phyloP scores from a whole-genome alignment of 768 basidiomycete genomes.

The Porpolomopsis calyptriformis region DNA sequence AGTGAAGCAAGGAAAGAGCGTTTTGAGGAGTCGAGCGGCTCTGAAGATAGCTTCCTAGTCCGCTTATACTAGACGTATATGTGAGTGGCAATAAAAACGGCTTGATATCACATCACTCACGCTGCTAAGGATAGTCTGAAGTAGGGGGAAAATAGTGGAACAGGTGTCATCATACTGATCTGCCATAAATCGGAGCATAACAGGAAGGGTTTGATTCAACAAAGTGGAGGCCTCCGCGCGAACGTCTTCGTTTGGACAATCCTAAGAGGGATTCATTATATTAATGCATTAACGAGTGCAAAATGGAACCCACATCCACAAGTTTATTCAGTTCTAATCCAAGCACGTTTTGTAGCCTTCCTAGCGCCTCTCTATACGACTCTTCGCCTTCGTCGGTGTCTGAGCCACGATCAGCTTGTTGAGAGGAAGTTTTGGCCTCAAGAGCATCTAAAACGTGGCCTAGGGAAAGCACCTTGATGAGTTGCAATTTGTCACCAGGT shows the following conservation, averaged over 20 bases:
- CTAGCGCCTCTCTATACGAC: slow-evolving; percentile 81
- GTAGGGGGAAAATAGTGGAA: slow-evolving; percentile 71
- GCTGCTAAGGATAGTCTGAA: slow-evolving; percentile 60
- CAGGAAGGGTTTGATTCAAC: slow-evolving; percentile 60
- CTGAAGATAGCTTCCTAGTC: slow-evolving; percentile 46
- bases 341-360: slow-evolving; percentile 68
- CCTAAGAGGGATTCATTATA: slow-evolving; percentile 29
- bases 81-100: slow-evolving; percentile 1
- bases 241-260: slow-evolving; percentile 46
- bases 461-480: slow-evolving; percentile 82
- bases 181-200: slow-evolving; percentile 80
- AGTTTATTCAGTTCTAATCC: slow-evolving; percentile 80
- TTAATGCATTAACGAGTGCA: slow-evolving; percentile 7
- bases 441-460: slow-evolving; percentile 73
- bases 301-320: slow-evolving; percentile 50
- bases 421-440: slow-evolving; percentile 60
- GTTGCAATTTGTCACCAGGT: slow-evolving; percentile 76
- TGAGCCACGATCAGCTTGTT: slow-evolving; percentile 54
- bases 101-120: slow-evolving; percentile 37
- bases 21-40: slow-evolving; percentile 53
- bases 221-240: slow-evolving; percentile 53
- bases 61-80: slow-evolving; percentile 65
- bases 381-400: slow-evolving; percentile 82
- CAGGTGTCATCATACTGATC: slow-evolving; percentile 88
- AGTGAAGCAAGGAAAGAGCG: slow-evolving; percentile 70